Base-by-base conservation (phyloP, 768 basidiomycete species). In the Termitomyces sp. region DNA sequence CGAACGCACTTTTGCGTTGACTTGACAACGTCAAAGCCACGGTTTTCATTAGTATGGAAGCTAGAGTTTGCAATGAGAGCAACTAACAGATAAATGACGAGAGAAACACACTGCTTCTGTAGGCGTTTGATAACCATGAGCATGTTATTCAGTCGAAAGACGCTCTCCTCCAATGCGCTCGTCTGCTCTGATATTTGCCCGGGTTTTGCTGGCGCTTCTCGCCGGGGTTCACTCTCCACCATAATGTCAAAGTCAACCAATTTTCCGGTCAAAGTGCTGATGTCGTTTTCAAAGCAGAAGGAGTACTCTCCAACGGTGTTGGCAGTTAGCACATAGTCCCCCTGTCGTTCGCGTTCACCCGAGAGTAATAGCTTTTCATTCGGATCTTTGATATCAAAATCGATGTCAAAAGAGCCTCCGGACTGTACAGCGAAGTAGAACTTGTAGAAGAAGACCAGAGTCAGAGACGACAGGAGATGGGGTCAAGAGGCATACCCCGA, bases 371-470 rank as follows among this genome's bases (percentile, higher is more conserved):
- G 75, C 68, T 87, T 91, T 66, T 92, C 90, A 57, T 84, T 86
- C 7, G 97, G 96, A 70, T 96, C 94, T 63, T 88, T 94, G 62
- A 98, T 81, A 60, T 91, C 87, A 68, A 89, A 97, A 77, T 96
- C 93, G 43, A 98, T 88, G 70, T 97, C 96, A 72, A 98, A 98
- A 1, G 92, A 88, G 57, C 96, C 96, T 46, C 96, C 96, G 30
- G 94, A 92, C 85, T 98, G 96, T 37, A 98, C 95, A 61, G 96
- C 96, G 77, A 94, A 98, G 76, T 98, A 98, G 74, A 99, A 98
- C 84, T 98, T 68, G n/a, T 9, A 67, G 60, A 59, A 33, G 31
- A 41, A 10, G 59, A 45, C 50, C 61, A 46, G 33, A 30, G 47
- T 56, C 66, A 38, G 48, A 45, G 45, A 48, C 21, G 11, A 42